Evolutionary conservation across 805 yeast species (phyloP).

Genomic region (Ogataea methylovora): DNA sequence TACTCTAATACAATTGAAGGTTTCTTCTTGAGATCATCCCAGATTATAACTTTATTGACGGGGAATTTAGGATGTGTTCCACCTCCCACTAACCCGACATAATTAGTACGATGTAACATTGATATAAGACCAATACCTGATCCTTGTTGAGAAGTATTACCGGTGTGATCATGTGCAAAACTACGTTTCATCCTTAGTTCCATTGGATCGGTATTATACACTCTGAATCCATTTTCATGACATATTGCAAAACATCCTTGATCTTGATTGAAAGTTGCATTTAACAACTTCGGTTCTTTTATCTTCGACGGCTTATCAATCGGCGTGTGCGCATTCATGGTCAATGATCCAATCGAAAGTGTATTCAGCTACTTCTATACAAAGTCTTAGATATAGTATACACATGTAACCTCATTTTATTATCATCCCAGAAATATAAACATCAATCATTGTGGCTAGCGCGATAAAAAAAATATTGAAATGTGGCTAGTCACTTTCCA

Average conservation of each 20-base stretch:
- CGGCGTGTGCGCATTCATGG: slow-evolving; percentile 27
- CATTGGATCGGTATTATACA: slow-evolving; percentile 83
- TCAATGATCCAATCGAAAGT: background rate
- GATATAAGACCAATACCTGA: slow-evolving; percentile 66
- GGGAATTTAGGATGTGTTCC: slow-evolving; percentile 77
- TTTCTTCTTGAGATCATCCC: slow-evolving; percentile 85
- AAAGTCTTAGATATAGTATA: background rate
- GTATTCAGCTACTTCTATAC: background rate
- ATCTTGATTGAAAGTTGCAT: slow-evolving; percentile 80
- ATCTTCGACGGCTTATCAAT: slow-evolving; percentile 11
- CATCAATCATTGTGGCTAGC: no score
- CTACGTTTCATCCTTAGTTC: slow-evolving; percentile 62
- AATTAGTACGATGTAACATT: slow-evolving; percentile 88
- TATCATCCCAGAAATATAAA: no score
- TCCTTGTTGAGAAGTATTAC: no score
- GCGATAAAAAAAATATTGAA: background rate
- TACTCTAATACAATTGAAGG: slow-evolving; percentile 71
- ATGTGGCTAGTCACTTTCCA: slow-evolving; percentile 38
- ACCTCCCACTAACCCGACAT: slow-evolving; percentile 85
- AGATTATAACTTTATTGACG: slow-evolving; percentile 70
- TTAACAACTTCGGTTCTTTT: slow-evolving; percentile 34
- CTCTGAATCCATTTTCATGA: slow-evolving; percentile 73
- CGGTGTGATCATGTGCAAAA: slow-evolving; percentile 24
- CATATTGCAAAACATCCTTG: slow-evolving; percentile 84
- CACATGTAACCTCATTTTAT: no score